Evolutionary conservation across 164 flowering plant species (phyloP).

Genomic region (Santalum album): DNA sequence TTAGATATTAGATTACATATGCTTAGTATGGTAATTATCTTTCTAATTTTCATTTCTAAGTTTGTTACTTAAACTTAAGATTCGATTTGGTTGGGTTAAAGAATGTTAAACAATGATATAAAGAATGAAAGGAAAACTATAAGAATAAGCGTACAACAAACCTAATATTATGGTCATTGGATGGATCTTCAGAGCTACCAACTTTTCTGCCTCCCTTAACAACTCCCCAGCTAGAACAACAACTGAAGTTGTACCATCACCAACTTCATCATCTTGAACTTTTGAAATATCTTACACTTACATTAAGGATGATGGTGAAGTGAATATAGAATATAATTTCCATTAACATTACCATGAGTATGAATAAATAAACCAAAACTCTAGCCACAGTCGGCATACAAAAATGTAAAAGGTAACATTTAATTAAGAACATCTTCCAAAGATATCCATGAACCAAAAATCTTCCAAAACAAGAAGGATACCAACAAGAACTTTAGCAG

Average conservation of each 20-base stretch:
- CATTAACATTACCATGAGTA: neutral
- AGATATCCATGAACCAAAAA: neutral
- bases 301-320: constrained; percentile 22
- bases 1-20: too few species aligned
- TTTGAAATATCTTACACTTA: constrained; percentile 68
- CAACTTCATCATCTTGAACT: constrained; percentile 99
- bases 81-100: too few species aligned
- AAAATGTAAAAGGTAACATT: neutral
- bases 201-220: constrained; percentile 88
- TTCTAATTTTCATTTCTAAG: too few species aligned
- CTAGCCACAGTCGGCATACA: neutral
- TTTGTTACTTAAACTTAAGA: too few species aligned
- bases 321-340: neutral
- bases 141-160: constrained; percentile 12
- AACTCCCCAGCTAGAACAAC: constrained; percentile 98
- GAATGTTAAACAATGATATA: too few species aligned
- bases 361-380: neutral
- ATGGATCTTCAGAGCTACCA: constrained; percentile 79
- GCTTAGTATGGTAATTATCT: too few species aligned
- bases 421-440: neutral
- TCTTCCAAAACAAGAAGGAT: constrained; percentile 35
- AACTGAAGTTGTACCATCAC: constrained; percentile 98
- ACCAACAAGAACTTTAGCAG: constrained; percentile 97
- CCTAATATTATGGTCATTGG: constrained; percentile 98
- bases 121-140: neutral